These are phyloP conservation scores for Acer yangbiense DNA, from an alignment of 345 rosid species.

Conservation along the genomic window DNA sequence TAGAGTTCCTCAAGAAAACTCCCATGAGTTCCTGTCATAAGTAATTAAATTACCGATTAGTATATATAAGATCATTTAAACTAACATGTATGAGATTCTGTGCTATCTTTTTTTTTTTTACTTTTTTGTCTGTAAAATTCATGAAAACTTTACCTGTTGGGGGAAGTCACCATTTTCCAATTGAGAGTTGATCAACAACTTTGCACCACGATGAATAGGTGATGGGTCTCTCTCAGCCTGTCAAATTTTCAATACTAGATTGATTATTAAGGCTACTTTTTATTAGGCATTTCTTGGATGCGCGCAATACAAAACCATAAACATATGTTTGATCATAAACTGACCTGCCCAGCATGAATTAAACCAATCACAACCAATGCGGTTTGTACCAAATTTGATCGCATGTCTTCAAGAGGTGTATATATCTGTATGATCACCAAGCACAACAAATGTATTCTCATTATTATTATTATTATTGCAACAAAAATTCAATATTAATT, in stretches of 20 bases:
- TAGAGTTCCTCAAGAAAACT: slow-evolving; percentile 44
- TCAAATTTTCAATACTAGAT: background rate
- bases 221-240: slow-evolving; percentile 56
- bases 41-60: background rate
- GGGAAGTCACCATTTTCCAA: slow-evolving; percentile 68
- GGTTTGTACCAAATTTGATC: slow-evolving; percentile 59
- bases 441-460: background rate
- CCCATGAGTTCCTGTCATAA: slow-evolving; percentile 44
- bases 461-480: background rate
- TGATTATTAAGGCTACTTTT: no score
- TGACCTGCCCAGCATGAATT: slow-evolving; percentile 59
- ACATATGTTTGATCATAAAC: background rate
- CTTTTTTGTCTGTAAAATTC: no score
- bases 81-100: no score
- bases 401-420: slow-evolving; percentile 43
- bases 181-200: slow-evolving; percentile 69
- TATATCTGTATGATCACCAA: slow-evolving; percentile 30
- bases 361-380: slow-evolving; percentile 53
- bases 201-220: slow-evolving; percentile 70
- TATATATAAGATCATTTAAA: no score
- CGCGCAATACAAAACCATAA: no score
- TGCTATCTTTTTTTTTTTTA: no score
- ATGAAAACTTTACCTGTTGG: slow-evolving; percentile 45
- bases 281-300: no score
- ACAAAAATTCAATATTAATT: no score